These are phyloP conservation scores for Fusarium metavorans DNA, from an alignment of 2,329 filamentous ascomycete species.

Conservation along the genomic window DNA sequence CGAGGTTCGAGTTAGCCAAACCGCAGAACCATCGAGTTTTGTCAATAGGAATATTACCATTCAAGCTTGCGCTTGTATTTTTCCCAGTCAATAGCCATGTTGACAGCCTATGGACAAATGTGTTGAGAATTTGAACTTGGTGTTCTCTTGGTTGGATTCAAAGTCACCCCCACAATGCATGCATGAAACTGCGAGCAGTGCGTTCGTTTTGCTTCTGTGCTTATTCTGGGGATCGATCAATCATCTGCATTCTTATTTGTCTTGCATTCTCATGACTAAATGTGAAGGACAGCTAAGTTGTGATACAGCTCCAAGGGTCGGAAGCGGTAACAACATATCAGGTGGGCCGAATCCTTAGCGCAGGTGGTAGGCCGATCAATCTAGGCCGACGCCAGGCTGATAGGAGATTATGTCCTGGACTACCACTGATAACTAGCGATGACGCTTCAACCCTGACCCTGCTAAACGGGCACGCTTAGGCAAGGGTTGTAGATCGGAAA, in stretches of 20 bases:
- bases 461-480: background rate
- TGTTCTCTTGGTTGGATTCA: background rate
- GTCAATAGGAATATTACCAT: constrained; percentile 7
- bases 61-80: constrained; percentile 25
- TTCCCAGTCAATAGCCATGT: constrained; percentile 21
- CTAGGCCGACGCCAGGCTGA: constrained; percentile 11
- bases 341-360: background rate
- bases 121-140: background rate
- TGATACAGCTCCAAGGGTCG: background rate
- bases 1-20: background rate
- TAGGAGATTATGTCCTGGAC: background rate
- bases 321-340: background rate
- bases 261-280: constrained; percentile 2
- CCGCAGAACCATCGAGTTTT: background rate
- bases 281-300: background rate
- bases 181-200: constrained; percentile 9
- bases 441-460: background rate
- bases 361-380: constrained; percentile 13
- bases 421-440: background rate
- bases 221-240: constrained; percentile 3
- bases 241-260: constrained; percentile 21
- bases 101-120: background rate
- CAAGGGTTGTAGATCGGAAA: background rate
- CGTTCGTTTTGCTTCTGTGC: background rate
- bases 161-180: background rate